Conservation (phyloP, 371 early-diverging fungal genomes). For the Mucor indicus region DNA sequence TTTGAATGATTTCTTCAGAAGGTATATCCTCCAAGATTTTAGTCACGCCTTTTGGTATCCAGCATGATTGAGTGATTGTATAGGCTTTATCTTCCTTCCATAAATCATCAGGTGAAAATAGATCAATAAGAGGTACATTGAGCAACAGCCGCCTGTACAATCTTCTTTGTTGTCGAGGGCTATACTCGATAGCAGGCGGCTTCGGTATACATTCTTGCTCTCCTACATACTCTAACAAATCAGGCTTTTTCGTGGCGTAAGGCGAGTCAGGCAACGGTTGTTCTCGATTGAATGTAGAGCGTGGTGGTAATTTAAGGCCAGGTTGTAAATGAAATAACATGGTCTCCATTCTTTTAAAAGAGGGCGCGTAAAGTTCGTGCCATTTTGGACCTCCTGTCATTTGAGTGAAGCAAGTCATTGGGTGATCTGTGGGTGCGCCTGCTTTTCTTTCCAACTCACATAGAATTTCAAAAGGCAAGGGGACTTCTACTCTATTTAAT, state of each 20-base stretch:
- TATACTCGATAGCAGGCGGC: not conserved
- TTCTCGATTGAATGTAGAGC: slow-evolving; percentile 1
- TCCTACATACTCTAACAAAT: slow-evolving; percentile 8
- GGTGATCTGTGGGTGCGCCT: slow-evolving; percentile 11
- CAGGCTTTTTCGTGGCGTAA: slow-evolving; percentile 10
- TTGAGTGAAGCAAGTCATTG: slow-evolving; percentile 1
- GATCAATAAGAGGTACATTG: slow-evolving; percentile 21
- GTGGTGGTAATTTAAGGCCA: not conserved
- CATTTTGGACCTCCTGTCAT: slow-evolving; percentile 31
- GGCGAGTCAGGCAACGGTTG: slow-evolving; percentile 11
- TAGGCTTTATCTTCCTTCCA: slow-evolving; percentile 17
- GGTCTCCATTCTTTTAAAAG: too few species aligned
- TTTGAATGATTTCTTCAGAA: slow-evolving; percentile 1
- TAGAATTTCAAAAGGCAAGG: slow-evolving; percentile 39
- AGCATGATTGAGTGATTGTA: slow-evolving; percentile 13
- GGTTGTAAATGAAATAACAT: slow-evolving; percentile 8
- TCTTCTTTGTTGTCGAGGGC: slow-evolving; percentile 18
- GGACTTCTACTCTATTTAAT: slow-evolving; percentile 16
- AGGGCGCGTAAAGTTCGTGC: slow-evolving; percentile 25
- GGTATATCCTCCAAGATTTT: slow-evolving; percentile 8
- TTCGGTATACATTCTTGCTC: not conserved
- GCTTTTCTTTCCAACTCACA: slow-evolving; percentile 39
- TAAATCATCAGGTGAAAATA: slow-evolving; percentile 10
- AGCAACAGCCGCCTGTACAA: slow-evolving; percentile 26
- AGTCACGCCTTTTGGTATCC: slow-evolving; percentile 15